Percentiles rank a stretch among this genome's conserved stretches.
phyloP scores from a whole-genome alignment of 495 filamentous ascomycete genomes.

The Talaromyces proteolyticus region DNA sequence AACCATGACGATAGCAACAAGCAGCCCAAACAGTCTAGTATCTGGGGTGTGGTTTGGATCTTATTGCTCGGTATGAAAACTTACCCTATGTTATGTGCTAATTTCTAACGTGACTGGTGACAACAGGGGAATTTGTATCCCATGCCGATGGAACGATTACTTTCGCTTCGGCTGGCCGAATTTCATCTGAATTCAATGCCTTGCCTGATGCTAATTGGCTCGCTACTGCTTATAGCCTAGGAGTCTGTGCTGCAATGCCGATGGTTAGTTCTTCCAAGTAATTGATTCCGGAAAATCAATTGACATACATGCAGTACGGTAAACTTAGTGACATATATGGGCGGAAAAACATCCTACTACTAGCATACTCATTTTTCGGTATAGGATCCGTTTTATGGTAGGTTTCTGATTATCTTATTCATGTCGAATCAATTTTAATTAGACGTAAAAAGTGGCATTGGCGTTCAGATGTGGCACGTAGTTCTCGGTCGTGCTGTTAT shows the following conservation, averaged over 20 bases:
- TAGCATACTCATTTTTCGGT: slow-evolving; percentile 36
- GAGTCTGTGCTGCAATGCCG: slow-evolving; percentile 53
- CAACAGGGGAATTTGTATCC: slow-evolving; percentile 56
- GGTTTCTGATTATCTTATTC: background rate
- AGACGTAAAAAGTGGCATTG: slow-evolving; percentile 36
- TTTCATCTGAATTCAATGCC: slow-evolving; percentile 62
- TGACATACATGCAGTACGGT: slow-evolving; percentile 24
- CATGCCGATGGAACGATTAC: slow-evolving; percentile 58
- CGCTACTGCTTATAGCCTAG: slow-evolving; percentile 58
- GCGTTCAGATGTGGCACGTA: slow-evolving; percentile 43
- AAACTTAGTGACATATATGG: slow-evolving; percentile 44
- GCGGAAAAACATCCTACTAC: slow-evolving; percentile 30
- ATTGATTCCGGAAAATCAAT: background rate
- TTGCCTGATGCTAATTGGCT: slow-evolving; percentile 59
- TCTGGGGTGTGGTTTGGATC: slow-evolving; percentile 28
- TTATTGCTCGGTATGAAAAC: slow-evolving; percentile 25
- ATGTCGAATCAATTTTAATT: background rate
- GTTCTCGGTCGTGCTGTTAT: slow-evolving; percentile 53
- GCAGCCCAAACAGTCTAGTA: slow-evolving; percentile 5
- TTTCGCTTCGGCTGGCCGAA: slow-evolving; percentile 53
- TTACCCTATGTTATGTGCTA: background rate
- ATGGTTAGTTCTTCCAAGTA: slow-evolving; percentile 30
- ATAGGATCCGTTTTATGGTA: slow-evolving; percentile 37
- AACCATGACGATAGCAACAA: background rate
- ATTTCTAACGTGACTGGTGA: background rate